Evolutionary conservation across 768 basidiomycete genomes (phyloP), one percentile per base, ranked within the genome.

Genomic region (Amanita fuliginea): DNA sequence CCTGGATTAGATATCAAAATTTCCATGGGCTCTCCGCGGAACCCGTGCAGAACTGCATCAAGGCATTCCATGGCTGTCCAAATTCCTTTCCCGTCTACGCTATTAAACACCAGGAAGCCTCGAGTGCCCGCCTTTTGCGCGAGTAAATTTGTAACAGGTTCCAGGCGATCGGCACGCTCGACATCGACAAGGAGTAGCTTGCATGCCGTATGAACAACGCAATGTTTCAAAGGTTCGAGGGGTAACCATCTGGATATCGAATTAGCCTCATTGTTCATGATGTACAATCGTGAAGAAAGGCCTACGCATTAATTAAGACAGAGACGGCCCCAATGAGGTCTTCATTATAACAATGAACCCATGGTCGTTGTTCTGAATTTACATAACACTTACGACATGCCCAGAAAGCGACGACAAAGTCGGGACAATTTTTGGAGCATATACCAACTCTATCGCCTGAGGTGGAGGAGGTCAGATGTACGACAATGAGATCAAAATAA

Each of bases 291-390:
- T 16, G 19, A 16, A 39, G 11, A 47, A 18, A 34, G 16, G n/a
- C 71, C 54, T 47, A 73, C 71, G 73, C 71, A 53, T 74, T 79
- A 33, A 69, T 66, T 18, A 71, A 62, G 4, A 74, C 73, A 13
- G 67, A 60, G 2, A 78, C 67, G 1, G 72, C 77, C 10, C 77
- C 78, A 42, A 79, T 63, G 11, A 74, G 59, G 51, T 69, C 69
- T 70, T 35, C 5, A 28, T 18, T 21, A 22, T 36, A 32, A 14
- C 10, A 16, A 21, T 42, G 10, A 26, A 42, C 19, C 35, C 34
- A 10, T 28, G 35, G 46, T 34, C n/a, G 5, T 21, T 41, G 6
- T 14, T 16, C 4, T 32, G 8, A 33, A 37, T 4, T 22, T 21
- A 28, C 36, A n/a, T 39, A 26, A 32, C 36, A 64, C 65, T 57